Base-by-base conservation (phyloP, 23 red algal species). In the Cyanidioschyzon merolae region DNA sequence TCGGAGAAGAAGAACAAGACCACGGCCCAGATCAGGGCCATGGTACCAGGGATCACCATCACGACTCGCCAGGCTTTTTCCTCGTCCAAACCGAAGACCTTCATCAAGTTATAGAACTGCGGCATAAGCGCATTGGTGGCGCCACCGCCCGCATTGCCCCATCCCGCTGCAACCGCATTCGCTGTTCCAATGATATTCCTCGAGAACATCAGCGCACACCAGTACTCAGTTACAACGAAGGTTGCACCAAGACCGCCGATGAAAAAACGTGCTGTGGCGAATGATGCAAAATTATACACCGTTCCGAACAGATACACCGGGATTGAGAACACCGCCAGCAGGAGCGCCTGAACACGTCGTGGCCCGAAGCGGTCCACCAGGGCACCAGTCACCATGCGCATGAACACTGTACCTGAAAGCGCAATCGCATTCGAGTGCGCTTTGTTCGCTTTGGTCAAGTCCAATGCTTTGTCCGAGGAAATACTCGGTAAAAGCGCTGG, bases 171-270 rank as follows among this genome's bases (percentile, higher is more conserved):
- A 41, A 85, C 88, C 39, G 91, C 86, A 50, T 89, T 90, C 40
- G 91, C 91, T 1, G 87, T 87, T 58, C 86, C 91, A 25, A 95
- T 83, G 50, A 95, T 86, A 37, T 84, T 88, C 24, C 68, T 54
- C 37, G 92, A 79, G 77, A 90, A 96, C 87, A 90, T 90, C 40
- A 90, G 74, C 0, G 84, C 79, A 18, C 86, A 90, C 89, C 92
- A 96, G 41, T 84, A 90, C 68, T 96, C 85, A 30, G 92, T 96
- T 37, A 96, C 86, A 2, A 96, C 92, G 76, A 96, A 96, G 37
- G 92, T 63, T 32, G 84, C 92, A 32, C 92, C 92, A 25, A 96
- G 77, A 39, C 89, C 84, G 2, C 92, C 92, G 80, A 96, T 96
- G 68, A 96, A 96, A 79, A 96, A 96, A 40, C 92, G 92, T 3